Evolutionary conservation across 495 filamentous ascomycete species (phyloP).

Genomic region (Hypoxylon cercidicola): DNA sequence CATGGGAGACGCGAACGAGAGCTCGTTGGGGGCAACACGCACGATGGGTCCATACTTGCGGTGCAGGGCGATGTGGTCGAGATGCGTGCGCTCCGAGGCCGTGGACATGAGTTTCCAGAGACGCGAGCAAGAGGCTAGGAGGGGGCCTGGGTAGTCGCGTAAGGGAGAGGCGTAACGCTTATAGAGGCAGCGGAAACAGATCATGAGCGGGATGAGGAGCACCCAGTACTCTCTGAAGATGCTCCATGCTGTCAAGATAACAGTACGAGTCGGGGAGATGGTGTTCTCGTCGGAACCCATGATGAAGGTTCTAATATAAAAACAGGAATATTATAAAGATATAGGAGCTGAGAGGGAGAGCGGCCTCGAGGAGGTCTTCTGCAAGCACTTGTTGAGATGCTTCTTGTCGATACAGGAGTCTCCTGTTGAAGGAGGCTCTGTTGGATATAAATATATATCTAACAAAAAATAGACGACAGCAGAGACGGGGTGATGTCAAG

Average conservation of each 20-base stretch:
- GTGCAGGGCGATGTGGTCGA: conserved; percentile 60
- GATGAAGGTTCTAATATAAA: conserved; percentile 24
- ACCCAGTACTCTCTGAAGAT: conserved; percentile 52
- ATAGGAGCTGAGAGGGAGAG: not conserved
- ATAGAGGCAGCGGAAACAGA: conserved; percentile 48
- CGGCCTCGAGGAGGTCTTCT: conserved; percentile 10
- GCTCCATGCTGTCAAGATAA: conserved; percentile 41
- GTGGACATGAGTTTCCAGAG: conserved; percentile 59
- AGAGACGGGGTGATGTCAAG: conserved; percentile 17
- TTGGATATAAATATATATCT: conserved; percentile 29
- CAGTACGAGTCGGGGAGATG: conserved; percentile 40
- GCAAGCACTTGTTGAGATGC: conserved; percentile 24
- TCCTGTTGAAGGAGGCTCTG: conserved; percentile 48
- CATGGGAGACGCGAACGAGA: conserved; percentile 63
- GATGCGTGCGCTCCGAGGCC: conserved; percentile 52
- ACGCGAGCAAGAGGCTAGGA: conserved; percentile 58
- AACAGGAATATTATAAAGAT: conserved; percentile 7
- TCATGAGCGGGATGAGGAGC: conserved; percentile 43
- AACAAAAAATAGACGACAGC: conserved; percentile 24
- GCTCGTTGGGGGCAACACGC: conserved; percentile 65
- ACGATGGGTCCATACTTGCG: conserved; percentile 66
- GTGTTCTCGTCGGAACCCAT: conserved; percentile 44
- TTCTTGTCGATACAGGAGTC: conserved; percentile 20
- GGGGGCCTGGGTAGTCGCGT: conserved; percentile 60
- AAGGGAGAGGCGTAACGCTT: conserved; percentile 59